A percentile compares a stretch with the other conserved stretches of the same genome.
Conservation (phyloP, 768 basidiomycete species). For the Ephemerocybe angulata region DNA sequence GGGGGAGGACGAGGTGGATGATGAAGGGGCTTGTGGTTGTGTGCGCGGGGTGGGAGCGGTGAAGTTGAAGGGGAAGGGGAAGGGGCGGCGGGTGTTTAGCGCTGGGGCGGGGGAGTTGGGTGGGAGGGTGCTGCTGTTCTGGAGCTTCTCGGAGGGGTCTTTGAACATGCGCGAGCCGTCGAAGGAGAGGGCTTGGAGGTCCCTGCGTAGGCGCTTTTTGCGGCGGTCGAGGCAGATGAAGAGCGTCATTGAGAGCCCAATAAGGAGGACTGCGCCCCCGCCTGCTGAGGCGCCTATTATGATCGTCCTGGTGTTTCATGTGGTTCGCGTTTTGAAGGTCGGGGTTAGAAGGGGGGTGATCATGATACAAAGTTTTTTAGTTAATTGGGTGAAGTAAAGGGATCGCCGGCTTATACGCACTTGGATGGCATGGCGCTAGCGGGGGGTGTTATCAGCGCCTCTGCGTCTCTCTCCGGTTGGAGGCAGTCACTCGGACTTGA, state of each 20-base stretch:
- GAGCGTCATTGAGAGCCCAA: slow-evolving; percentile 39
- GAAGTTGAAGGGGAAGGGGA: no score
- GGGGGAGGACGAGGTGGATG: no score
- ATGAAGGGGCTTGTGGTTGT: no score
- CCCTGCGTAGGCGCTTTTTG: slow-evolving; percentile 11
- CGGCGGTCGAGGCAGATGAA: slow-evolving; percentile 41
- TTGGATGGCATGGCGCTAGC: background rate
- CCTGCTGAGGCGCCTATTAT: slow-evolving; percentile 45
- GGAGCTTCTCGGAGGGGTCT: background rate
- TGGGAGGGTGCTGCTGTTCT: no score
- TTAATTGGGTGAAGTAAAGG: no score
- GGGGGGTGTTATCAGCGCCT: background rate
- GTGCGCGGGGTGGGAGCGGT: no score
- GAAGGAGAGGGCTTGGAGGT: background rate
- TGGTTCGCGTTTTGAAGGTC: slow-evolving; percentile 30
- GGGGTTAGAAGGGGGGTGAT: background rate
- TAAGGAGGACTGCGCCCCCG: slow-evolving; percentile 35
- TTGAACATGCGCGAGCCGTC: background rate
- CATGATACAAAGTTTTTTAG: no score
- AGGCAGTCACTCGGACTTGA: background rate
- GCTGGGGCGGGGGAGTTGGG: no score
- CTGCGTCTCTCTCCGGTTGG: background rate
- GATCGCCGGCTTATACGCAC: no score
- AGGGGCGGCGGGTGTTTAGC: no score
- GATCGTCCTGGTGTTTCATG: no score